Conservation (phyloP, 495 filamentous ascomycete species). For the Aspergillus coremiiformis region DNA sequence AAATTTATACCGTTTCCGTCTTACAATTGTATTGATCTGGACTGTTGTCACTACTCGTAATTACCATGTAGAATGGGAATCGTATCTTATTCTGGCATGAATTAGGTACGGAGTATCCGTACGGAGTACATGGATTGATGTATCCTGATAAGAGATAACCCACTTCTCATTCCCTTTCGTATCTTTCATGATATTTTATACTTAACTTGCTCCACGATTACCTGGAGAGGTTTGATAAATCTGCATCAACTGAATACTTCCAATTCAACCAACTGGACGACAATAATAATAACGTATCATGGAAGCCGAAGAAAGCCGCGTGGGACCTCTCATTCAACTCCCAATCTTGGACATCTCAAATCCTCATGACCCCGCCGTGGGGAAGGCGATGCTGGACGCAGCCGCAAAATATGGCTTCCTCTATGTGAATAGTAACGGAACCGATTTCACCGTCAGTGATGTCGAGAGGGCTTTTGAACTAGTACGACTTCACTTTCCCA, state of each 20-base stretch:
- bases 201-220: too few relatives aligned
- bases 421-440: slow-evolving; percentile 67
- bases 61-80: too few relatives aligned
- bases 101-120: too few relatives aligned
- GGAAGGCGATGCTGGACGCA: slow-evolving; percentile 68
- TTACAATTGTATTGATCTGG: neutral
- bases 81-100: too few relatives aligned
- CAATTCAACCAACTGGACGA: neutral
- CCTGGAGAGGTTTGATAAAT: too few relatives aligned
- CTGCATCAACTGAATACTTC: neutral
- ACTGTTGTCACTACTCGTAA: too few relatives aligned
- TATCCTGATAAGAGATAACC: neutral
- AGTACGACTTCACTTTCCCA: slow-evolving; percentile 37
- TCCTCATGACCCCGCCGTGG: slow-evolving; percentile 48
- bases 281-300: too few relatives aligned
- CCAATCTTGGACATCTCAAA: slow-evolving; percentile 73
- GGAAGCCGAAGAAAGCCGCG: slow-evolving; percentile 22
- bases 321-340: slow-evolving; percentile 46
- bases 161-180: too few relatives aligned
- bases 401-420: slow-evolving; percentile 79
- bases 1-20: too few relatives aligned
- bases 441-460: slow-evolving; percentile 56
- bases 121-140: too few relatives aligned
- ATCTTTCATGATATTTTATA: too few relatives aligned
- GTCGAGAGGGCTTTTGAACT: slow-evolving; percentile 70